Conservation (phyloP, 2,329 filamentous ascomycete species). For the Coleophoma cylindrospora region DNA sequence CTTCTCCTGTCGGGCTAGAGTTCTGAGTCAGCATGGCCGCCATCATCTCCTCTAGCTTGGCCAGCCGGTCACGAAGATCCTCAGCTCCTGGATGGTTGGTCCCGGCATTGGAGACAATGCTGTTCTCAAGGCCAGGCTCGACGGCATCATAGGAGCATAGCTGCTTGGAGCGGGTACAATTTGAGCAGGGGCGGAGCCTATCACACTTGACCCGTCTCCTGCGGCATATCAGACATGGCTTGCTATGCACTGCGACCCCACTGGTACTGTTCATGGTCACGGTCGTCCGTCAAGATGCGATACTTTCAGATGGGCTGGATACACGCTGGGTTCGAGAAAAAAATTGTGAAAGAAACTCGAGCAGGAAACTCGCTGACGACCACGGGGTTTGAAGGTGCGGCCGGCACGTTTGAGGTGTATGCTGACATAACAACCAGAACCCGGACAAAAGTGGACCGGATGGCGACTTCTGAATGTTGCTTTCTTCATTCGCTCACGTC, state of each 20-base stretch:
- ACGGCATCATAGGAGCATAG: slow-evolving; percentile 57
- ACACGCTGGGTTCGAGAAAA: no score
- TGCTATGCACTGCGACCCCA: background rate
- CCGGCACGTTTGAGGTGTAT: no score
- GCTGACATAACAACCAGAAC: no score
- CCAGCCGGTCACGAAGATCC: slow-evolving; percentile 14
- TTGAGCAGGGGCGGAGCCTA: slow-evolving; percentile 65
- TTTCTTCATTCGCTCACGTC: no score
- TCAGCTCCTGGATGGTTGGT: slow-evolving; percentile 1
- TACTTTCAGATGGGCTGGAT: no score
- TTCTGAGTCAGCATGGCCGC: slow-evolving; percentile 9
- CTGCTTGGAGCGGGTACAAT: slow-evolving; percentile 57
- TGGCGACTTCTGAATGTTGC: no score
- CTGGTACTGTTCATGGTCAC: slow-evolving; percentile 1
- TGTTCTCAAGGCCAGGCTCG: slow-evolving; percentile 36
- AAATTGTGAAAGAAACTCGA: no score
- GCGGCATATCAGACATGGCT: slow-evolving; percentile 13
- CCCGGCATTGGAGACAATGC: background rate
- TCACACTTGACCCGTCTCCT: slow-evolving; percentile 65
- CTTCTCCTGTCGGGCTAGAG: background rate
- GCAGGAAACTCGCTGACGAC: no score
- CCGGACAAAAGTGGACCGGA: no score
- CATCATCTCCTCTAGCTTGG: slow-evolving; percentile 14
- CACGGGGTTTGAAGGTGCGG: no score
- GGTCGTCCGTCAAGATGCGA: background rate